A percentile compares a stretch with the other conserved stretches of the same genome.
phyloP scores from a whole-genome alignment of 73 alveolate genomes.

The Paramecium sexaurelia region DNA sequence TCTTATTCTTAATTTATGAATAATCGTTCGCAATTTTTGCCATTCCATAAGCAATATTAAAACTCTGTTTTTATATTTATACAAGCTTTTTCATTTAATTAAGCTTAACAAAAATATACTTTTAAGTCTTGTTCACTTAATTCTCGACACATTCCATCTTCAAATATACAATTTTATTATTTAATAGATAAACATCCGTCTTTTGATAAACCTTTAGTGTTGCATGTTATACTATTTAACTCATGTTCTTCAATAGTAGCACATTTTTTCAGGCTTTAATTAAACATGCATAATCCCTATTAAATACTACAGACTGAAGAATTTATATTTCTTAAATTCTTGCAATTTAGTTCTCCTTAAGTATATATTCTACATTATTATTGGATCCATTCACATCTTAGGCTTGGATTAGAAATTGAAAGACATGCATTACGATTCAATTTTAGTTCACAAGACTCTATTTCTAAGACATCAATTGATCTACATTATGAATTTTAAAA shows the following conservation, averaged over 20 bases:
- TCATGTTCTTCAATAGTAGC: background rate
- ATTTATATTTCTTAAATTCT: background rate
- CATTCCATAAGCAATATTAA: constrained; percentile 1
- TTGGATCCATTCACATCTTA: background rate
- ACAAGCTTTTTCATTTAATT: background rate
- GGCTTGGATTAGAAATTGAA: background rate
- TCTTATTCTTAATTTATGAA: background rate
- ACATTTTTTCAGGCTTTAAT: background rate
- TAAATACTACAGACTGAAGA: background rate
- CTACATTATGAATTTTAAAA: background rate
- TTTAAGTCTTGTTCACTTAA: background rate
- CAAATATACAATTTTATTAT: background rate
- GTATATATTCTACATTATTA: background rate
- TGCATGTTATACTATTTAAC: background rate
- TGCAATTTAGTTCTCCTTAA: background rate
- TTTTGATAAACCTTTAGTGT: background rate
- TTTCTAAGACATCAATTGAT: background rate
- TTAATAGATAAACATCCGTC: background rate
- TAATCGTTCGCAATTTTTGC: background rate
- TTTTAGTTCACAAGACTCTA: background rate
- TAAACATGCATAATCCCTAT: background rate
- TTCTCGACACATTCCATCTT: background rate
- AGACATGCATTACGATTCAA: background rate
- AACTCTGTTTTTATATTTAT: background rate
- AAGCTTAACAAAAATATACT: background rate